Percentiles rank a stretch among this genome's conserved stretches.
Conservation (phyloP, 495 filamentous ascomycete genomes). For the Penicillium mononematosum region DNA sequence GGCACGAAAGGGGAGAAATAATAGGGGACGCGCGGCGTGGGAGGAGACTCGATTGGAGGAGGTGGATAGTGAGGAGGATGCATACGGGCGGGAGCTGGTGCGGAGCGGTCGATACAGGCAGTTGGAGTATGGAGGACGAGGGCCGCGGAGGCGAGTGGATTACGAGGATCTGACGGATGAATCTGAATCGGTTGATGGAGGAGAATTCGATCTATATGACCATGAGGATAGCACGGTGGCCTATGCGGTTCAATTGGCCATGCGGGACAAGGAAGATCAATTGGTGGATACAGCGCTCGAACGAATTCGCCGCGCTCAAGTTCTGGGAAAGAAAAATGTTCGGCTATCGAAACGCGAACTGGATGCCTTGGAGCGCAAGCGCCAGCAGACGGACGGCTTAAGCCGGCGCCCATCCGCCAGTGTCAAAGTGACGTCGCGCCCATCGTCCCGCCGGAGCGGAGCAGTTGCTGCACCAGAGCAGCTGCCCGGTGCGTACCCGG, state of each 20-base stretch:
- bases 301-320: constrained; percentile 72
- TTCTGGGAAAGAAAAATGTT: constrained; percentile 71
- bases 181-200: constrained; percentile 50
- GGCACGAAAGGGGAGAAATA: constrained; percentile 63
- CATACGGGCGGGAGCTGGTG: constrained; percentile 55
- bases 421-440: constrained; percentile 11
- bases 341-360: constrained; percentile 71
- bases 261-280: constrained; percentile 67
- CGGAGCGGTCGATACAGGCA: constrained; percentile 33
- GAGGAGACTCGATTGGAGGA: constrained; percentile 64
- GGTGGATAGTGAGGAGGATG: constrained; percentile 64
- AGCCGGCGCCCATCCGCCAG: constrained; percentile 18
- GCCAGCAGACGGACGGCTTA: constrained; percentile 49
- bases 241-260: constrained; percentile 52
- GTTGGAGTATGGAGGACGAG: constrained; percentile 33
- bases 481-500: constrained; percentile 26
- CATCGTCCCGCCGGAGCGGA: constrained; percentile 26
- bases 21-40: constrained; percentile 56
- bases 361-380: constrained; percentile 70
- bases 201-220: constrained; percentile 55
- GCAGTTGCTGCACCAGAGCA: constrained; percentile 25
- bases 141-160: constrained; percentile 43
- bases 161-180: constrained; percentile 50
- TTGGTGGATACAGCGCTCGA: constrained; percentile 71
- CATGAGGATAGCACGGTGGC: constrained; percentile 50